phyloP scores from a whole-genome alignment of 495 filamentous ascomycete genomes.

The Niebla homalea region DNA sequence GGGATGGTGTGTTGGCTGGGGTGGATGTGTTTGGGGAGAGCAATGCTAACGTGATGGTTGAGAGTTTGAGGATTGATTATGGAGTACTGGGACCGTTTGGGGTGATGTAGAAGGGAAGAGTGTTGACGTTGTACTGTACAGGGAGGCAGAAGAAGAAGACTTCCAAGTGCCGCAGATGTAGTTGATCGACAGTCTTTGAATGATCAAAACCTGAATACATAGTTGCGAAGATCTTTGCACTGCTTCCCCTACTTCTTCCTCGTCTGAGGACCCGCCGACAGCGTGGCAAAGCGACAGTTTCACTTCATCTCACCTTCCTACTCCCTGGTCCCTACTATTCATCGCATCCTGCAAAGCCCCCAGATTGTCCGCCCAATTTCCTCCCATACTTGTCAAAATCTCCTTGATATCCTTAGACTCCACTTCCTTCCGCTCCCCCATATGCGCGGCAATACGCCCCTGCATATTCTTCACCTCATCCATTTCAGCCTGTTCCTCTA shows the following conservation, averaged over 20 bases:
- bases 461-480: not conserved
- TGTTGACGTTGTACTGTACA: too few species aligned
- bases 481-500: not conserved
- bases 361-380: not conserved
- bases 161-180: too few species aligned
- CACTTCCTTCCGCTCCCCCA: not conserved
- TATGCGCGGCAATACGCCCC: not conserved
- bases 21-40: conserved; percentile 22
- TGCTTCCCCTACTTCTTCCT: too few species aligned
- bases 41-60: conserved; percentile 22
- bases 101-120: not conserved
- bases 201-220: too few species aligned
- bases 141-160: too few species aligned
- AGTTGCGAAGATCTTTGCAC: too few species aligned
- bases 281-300: too few species aligned
- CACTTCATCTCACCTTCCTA: too few species aligned
- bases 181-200: too few species aligned
- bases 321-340: not conserved
- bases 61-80: conserved; percentile 21
- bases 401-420: not conserved
- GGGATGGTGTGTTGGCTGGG: conserved; percentile 21
- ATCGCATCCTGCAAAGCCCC: conserved; percentile 1
- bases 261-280: too few species aligned
- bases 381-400: conserved; percentile 1
- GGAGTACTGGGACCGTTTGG: conserved; percentile 1